Evolutionary conservation across 805 yeast species (phyloP).

Genomic region (Starmerella khaoyaiensis): DNA sequence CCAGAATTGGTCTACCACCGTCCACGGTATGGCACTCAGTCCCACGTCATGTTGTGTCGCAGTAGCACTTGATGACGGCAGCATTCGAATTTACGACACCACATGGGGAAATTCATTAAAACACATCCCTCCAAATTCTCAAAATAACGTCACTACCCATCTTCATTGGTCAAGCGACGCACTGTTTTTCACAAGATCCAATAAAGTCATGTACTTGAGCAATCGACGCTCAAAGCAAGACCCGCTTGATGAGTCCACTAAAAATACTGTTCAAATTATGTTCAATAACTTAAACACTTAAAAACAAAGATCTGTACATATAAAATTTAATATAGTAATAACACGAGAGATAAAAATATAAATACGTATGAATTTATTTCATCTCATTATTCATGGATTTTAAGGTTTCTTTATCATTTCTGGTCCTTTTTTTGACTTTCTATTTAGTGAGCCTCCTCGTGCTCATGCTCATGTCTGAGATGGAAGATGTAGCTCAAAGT

Average conservation of each 20-base stretch:
- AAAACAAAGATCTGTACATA: too few species aligned
- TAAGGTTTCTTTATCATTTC: too few species aligned
- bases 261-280: background rate
- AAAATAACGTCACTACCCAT: background rate
- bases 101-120: background rate
- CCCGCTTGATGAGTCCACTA: background rate
- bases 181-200: constrained; percentile 3
- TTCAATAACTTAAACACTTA: too few species aligned
- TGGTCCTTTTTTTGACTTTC: too few species aligned
- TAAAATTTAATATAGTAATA: too few species aligned
- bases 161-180: constrained; percentile 4
- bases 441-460: too few species aligned
- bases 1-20: constrained; percentile 13
- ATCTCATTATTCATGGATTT: too few species aligned
- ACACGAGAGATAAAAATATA: too few species aligned
- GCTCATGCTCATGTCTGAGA: constrained; percentile 30
- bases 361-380: too few species aligned
- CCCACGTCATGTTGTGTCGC: constrained; percentile 2
- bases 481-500: constrained; percentile 89
- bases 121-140: too few species aligned
- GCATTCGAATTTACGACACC: constrained; percentile 9
- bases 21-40: constrained; percentile 15
- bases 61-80: constrained; percentile 16
- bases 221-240: background rate
- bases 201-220: constrained; percentile 3